Conservation (phyloP, 306 rosid genomes). For the Acacia confusa region DNA sequence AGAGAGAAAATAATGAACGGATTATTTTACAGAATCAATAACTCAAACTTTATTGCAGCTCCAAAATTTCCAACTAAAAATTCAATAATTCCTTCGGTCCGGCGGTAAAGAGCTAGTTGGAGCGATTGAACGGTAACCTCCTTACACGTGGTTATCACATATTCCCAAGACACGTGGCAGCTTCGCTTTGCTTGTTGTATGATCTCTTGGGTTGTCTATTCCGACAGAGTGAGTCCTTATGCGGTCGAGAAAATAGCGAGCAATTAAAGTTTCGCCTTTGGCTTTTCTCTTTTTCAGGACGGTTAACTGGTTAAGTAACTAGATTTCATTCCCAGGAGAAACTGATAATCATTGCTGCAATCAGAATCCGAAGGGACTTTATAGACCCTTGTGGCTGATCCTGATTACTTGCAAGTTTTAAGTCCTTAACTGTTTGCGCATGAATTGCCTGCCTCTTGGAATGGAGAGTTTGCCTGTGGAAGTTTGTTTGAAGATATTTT, state of each 20-base stretch:
- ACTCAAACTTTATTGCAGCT: too few species aligned
- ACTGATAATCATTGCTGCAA: not conserved
- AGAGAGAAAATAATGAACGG: too few species aligned
- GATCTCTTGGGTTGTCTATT: not conserved
- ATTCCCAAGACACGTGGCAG: not conserved
- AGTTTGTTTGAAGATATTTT: conserved; percentile 53
- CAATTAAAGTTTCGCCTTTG: not conserved
- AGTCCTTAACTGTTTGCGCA: conserved; percentile 3
- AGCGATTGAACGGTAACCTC: not conserved
- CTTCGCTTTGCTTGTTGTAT: not conserved
- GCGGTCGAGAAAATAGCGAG: not conserved
- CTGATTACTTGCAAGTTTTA: not conserved
- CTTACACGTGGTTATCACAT: not conserved
- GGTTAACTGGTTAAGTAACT: not conserved
- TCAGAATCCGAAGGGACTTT: conserved; percentile 7
- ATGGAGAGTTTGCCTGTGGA: conserved; percentile 69
- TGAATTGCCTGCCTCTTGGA: conserved; percentile 8
- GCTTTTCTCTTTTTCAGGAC: not conserved
- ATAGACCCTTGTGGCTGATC: not conserved
- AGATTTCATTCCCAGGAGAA: not conserved
- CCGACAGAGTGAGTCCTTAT: not conserved
- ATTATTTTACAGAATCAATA: too few species aligned
- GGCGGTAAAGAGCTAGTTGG: not conserved
- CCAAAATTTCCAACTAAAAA: not conserved
- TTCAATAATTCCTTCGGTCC: not conserved